phyloP scores from a whole-genome alignment of 1,284 basidiomycete genomes.

The Fomitopsis schrenkii region DNA sequence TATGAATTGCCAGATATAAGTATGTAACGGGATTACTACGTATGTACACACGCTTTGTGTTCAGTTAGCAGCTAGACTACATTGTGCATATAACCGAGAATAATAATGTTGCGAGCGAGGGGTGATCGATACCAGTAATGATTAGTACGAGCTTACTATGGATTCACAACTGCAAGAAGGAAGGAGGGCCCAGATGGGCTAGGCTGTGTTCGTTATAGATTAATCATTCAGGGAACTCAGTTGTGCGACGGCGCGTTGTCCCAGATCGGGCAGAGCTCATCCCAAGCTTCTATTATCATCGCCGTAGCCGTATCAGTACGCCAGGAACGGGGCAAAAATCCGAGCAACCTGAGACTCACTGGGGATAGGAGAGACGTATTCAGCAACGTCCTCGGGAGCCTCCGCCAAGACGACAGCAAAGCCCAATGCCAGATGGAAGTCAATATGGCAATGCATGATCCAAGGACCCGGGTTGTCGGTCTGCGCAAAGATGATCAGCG shows the following conservation, averaged over 20 bases:
- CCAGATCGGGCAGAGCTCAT: conserved; percentile 17
- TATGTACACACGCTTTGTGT: too few species aligned
- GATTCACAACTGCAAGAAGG: background rate
- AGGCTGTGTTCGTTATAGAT: background rate
- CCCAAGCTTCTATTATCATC: conserved; percentile 14
- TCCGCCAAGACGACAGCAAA: conserved; percentile 20
- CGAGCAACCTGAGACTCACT: conserved; percentile 4
- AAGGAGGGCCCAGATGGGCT: background rate
- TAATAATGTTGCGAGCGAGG: too few species aligned
- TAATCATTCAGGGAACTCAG: background rate
- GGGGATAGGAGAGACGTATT: conserved; percentile 6
- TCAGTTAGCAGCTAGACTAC: too few species aligned
- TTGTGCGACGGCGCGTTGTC: background rate
- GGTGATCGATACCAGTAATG: too few species aligned
- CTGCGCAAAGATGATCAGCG: background rate
- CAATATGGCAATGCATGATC: conserved; percentile 23
- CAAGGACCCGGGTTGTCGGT: conserved; percentile 22
- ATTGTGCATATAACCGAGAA: too few species aligned
- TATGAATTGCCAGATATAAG: too few species aligned
- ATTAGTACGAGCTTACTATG: too few species aligned
- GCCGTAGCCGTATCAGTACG: background rate
- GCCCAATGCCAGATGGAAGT: conserved; percentile 17
- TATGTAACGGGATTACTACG: too few species aligned
- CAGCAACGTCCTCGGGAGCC: conserved; percentile 8
- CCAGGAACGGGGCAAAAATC: background rate